Conservation (phyloP, 495 filamentous ascomycete species). For the Podospora sp. region DNA sequence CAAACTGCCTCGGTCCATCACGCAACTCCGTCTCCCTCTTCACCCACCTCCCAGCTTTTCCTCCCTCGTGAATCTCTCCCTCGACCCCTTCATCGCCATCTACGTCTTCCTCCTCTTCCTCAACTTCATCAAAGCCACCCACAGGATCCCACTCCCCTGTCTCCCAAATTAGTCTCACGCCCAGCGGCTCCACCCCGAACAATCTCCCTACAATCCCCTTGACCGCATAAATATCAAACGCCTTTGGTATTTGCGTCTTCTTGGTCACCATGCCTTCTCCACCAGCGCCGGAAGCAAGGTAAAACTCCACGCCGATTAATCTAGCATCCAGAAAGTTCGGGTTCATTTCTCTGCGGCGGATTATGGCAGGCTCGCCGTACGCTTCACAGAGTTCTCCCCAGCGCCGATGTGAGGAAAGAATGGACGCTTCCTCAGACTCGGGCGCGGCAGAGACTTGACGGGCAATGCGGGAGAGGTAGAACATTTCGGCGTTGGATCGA, state of each 20-base stretch:
- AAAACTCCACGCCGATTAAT: constrained; percentile 66
- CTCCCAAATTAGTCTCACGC: constrained; percentile 72
- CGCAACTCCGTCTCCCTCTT: constrained; percentile 78
- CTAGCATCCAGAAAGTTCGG: constrained; percentile 72
- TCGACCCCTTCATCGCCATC: constrained; percentile 13
- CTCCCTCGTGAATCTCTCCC: constrained; percentile 18
- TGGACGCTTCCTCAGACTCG: constrained; percentile 51
- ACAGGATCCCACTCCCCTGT: constrained; percentile 84
- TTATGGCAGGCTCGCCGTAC: constrained; percentile 67
- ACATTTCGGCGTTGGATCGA: constrained; percentile 84
- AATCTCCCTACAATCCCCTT: constrained; percentile 74
- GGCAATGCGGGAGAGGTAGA: constrained; percentile 82
- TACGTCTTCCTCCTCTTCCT: constrained; percentile 34
- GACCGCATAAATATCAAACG: constrained; percentile 76
- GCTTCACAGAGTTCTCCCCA: constrained; percentile 72
- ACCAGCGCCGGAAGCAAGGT: constrained; percentile 21
- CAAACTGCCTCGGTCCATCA: constrained; percentile 78
- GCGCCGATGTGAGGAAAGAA: constrained; percentile 65
- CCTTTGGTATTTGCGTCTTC: constrained; percentile 61
- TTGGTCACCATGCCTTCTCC: constrained; percentile 18
- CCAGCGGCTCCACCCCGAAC: constrained; percentile 66
- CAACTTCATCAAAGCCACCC: constrained; percentile 62
- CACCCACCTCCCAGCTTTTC: constrained; percentile 57
- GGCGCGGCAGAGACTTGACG: constrained; percentile 67
- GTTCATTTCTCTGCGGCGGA: constrained; percentile 56